A percentile compares a stretch with the other conserved stretches of the same genome.
phyloP scores from a whole-genome alignment of 1,139 yeast species.

The Kurtzmaniella quercitrusa region DNA sequence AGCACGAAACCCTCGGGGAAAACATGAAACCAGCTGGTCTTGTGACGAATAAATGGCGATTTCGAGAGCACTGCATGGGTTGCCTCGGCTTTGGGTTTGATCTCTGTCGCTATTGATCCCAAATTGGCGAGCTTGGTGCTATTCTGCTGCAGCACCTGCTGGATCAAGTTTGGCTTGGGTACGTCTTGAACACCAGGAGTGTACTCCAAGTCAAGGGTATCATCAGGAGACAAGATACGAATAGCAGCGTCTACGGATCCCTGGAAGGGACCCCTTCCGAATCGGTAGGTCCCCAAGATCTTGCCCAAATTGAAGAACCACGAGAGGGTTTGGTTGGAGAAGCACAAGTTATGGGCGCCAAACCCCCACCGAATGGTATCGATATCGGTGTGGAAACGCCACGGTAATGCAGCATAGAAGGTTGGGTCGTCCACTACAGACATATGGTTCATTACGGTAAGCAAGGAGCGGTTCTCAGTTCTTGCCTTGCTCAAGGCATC shows the following conservation, averaged over 20 bases:
- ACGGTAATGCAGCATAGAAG: constrained; percentile 82
- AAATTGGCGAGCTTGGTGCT: neutral
- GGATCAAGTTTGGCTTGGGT: constrained; percentile 27
- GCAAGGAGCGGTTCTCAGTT: constrained; percentile 63
- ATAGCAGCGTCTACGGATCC: constrained; percentile 89
- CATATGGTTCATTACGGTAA: constrained; percentile 96
- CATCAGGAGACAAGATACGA: constrained; percentile 75
- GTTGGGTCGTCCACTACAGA: constrained; percentile 93
- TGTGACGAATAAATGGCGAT: constrained; percentile 48
- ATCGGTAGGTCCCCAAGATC: constrained; percentile 77
- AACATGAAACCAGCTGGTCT: constrained; percentile 87
- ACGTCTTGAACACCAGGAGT: constrained; percentile 27
- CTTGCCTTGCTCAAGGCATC: constrained; percentile 59
- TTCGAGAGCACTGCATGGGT: constrained; percentile 33
- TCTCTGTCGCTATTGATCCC: constrained; percentile 1
- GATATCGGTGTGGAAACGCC: constrained; percentile 58
- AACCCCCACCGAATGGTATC: constrained; percentile 87
- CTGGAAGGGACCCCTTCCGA: constrained; percentile 92
- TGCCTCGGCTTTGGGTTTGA: constrained; percentile 28
- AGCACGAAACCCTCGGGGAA: constrained; percentile 95
- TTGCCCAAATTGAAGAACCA: constrained; percentile 85
- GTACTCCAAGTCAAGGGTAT: constrained; percentile 56
- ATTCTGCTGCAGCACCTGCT: constrained; percentile 17
- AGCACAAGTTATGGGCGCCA: constrained; percentile 91
- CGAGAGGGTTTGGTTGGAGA: constrained; percentile 48